These are phyloP conservation scores for Emergomyces africanus DNA, from an alignment of 2,329 filamentous ascomycete species.

Conservation along the genomic window DNA sequence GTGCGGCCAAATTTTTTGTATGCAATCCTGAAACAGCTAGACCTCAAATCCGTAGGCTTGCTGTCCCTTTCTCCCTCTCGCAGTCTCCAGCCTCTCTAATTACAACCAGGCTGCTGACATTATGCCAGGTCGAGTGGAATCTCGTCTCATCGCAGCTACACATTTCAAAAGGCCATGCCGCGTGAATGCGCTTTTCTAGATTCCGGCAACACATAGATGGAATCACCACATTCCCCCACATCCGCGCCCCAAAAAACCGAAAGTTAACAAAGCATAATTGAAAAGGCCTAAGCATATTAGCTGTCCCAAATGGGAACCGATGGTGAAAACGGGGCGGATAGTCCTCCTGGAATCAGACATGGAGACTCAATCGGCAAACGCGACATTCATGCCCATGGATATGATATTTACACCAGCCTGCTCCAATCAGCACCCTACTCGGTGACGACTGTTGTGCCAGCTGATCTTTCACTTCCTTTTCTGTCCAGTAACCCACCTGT, in stretches of 20 bases:
- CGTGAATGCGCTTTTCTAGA: slow-evolving; percentile 44
- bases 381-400: neutral
- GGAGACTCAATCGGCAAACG: slow-evolving; percentile 2
- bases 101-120: neutral
- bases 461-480: slow-evolving; percentile 11
- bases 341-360: slow-evolving; percentile 6
- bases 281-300: slow-evolving; percentile 11
- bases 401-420: neutral
- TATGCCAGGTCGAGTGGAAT: slow-evolving; percentile 40
- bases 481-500: slow-evolving; percentile 5
- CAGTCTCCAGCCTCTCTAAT: slow-evolving; percentile 4
- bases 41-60: slow-evolving; percentile 36
- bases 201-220: slow-evolving; percentile 43
- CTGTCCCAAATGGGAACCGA: neutral
- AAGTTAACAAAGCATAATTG: slow-evolving; percentile 7
- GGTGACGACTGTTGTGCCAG: slow-evolving; percentile 10
- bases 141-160: slow-evolving; percentile 36
- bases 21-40: slow-evolving; percentile 42
- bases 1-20: slow-evolving; percentile 44
- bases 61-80: neutral
- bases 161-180: slow-evolving; percentile 45
- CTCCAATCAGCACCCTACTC: neutral
- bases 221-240: slow-evolving; percentile 15
- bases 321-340: neutral
- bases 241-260: slow-evolving; percentile 18